Evolutionary conservation across 176 grass and related monocot species (phyloP).

Genomic region (Bolboschoenus planiculmis): DNA sequence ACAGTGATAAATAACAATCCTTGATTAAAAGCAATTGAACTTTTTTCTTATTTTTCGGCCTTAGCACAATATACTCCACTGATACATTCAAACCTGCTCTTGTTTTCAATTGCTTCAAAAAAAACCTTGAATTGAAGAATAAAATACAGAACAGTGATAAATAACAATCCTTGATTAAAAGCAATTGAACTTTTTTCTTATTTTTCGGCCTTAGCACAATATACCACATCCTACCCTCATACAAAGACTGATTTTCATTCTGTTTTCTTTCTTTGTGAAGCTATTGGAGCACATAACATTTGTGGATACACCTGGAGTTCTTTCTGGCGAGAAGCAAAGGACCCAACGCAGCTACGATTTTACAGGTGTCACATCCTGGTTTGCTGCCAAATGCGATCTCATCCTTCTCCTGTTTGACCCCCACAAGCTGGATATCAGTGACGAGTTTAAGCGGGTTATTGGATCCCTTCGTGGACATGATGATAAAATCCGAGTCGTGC

Average conservation of each 20-base stretch:
- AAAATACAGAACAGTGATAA: background rate
- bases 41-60: background rate
- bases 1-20: background rate
- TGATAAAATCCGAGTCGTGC: conserved; percentile 91
- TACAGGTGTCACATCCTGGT: conserved; percentile 85
- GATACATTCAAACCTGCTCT: background rate
- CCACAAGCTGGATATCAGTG: conserved; percentile 85
- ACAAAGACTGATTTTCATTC: background rate
- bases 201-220: background rate
- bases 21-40: background rate
- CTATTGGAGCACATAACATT: conserved; percentile 90
- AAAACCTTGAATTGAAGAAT: background rate
- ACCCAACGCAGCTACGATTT: conserved; percentile 84
- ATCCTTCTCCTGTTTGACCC: conserved; percentile 95
- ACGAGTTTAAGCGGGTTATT: conserved; percentile 87
- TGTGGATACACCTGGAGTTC: conserved; percentile 92
- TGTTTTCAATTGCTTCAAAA: background rate
- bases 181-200: background rate
- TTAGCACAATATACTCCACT: background rate
- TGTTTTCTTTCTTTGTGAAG: conserved; percentile 39
- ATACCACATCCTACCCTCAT: background rate
- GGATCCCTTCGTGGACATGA: conserved; percentile 79
- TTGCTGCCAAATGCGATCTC: conserved; percentile 88
- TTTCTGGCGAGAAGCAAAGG: conserved; percentile 90
- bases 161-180: background rate